Percentiles rank a stretch among this genome's conserved stretches.
phyloP scores from a whole-genome alignment of 2,329 filamentous ascomycete genomes.

The Neopestalotiopsis rosae region DNA sequence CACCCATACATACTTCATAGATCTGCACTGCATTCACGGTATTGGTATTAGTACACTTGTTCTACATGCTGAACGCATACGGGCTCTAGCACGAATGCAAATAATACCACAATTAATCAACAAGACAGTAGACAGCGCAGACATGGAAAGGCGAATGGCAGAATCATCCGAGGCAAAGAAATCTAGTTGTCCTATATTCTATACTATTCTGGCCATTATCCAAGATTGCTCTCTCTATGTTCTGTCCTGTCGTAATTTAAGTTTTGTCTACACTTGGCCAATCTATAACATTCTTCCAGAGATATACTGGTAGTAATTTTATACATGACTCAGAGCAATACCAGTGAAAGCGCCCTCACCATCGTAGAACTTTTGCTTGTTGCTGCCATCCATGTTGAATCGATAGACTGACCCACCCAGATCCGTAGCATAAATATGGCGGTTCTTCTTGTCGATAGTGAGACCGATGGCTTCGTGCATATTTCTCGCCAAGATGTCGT shows the following conservation, averaged over 20 bases:
- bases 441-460: slow-evolving; percentile 42
- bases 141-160: no score
- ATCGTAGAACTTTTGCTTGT: slow-evolving; percentile 33
- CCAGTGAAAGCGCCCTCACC: slow-evolving; percentile 31
- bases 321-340: slow-evolving; percentile 21
- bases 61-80: no score
- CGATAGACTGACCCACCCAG: slow-evolving; percentile 45
- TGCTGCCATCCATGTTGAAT: slow-evolving; percentile 37
- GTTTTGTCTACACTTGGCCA: neutral
- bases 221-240: no score
- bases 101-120: no score
- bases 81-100: no score
- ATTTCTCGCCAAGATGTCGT: slow-evolving; percentile 38
- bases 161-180: no score
- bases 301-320: neutral
- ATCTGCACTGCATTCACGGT: no score
- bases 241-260: neutral
- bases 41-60: no score
- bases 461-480: slow-evolving; percentile 54
- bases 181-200: no score
- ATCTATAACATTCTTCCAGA: neutral
- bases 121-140: no score
- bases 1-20: no score
- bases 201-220: no score
- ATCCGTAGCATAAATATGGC: slow-evolving; percentile 45